Percentiles rank a stretch among this genome's conserved stretches.
Evolutionary conservation across 768 basidiomycete species (phyloP).

Genomic region (Termitomyces sp.): DNA sequence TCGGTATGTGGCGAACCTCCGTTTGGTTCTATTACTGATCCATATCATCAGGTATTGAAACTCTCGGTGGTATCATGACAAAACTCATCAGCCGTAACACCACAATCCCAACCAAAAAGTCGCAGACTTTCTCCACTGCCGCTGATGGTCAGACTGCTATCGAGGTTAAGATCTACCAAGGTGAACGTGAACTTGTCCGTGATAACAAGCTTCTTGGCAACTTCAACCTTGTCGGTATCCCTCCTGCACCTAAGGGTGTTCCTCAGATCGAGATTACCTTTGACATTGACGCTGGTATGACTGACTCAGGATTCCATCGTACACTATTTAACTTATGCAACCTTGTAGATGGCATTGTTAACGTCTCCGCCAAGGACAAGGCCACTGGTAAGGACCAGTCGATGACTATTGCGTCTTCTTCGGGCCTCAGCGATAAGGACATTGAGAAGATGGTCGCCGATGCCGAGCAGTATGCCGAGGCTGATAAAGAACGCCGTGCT

Average conservation of each 20-base stretch:
- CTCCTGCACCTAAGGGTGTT: slow-evolving; percentile 78
- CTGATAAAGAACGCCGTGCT: slow-evolving; percentile 80
- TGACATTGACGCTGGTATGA: slow-evolving; percentile 90
- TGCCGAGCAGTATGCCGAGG: slow-evolving; percentile 90
- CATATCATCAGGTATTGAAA: slow-evolving; percentile 67
- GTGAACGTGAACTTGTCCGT: slow-evolving; percentile 96
- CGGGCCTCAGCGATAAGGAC: slow-evolving; percentile 93
- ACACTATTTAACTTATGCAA: slow-evolving; percentile 5
- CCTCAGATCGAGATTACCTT: slow-evolving; percentile 89
- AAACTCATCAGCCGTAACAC: slow-evolving; percentile 98
- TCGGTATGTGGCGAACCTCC: slow-evolving; percentile 49
- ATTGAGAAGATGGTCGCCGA: slow-evolving; percentile 97
- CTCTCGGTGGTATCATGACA: slow-evolving; percentile 99
- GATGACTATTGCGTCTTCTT: slow-evolving; percentile 97
- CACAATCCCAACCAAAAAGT: slow-evolving; percentile 99
- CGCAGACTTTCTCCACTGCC: slow-evolving; percentile 97
- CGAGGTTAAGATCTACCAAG: slow-evolving; percentile 99
- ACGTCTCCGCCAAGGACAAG: slow-evolving; percentile 95
- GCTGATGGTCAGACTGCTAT: slow-evolving; percentile 99
- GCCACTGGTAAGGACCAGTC: slow-evolving; percentile 88
- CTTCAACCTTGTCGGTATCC: slow-evolving; percentile 99
- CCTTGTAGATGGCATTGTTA: slow-evolving; percentile 82
- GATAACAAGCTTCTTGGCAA: slow-evolving; percentile 99
- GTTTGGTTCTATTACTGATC: not conserved
- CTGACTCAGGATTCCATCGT: slow-evolving; percentile 17